Conservation (phyloP, 2,329 filamentous ascomycete species). For the Pseudocercospora fuligena region DNA sequence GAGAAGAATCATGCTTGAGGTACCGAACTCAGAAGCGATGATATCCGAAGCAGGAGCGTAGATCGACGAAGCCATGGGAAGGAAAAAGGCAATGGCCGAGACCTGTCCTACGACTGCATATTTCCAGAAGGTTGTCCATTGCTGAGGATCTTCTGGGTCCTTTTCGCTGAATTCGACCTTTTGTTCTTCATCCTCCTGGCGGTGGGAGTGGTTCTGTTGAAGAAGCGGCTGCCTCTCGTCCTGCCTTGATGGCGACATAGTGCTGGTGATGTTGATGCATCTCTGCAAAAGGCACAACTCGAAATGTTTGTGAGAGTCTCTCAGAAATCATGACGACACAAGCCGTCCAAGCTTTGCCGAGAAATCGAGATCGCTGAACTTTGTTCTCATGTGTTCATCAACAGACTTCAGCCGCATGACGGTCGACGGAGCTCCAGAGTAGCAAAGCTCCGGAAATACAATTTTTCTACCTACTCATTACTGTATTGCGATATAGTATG, state of each 20-base stretch:
- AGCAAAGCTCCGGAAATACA: no score
- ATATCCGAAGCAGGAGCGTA: slow-evolving; percentile 22
- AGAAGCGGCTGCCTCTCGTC: slow-evolving; percentile 18
- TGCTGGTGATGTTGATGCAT: background rate
- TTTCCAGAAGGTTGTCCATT: slow-evolving; percentile 23
- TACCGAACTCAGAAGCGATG: slow-evolving; percentile 51
- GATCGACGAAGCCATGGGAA: slow-evolving; percentile 24
- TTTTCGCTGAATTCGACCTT: slow-evolving; percentile 24
- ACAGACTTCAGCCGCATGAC: background rate
- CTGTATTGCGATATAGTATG: no score
- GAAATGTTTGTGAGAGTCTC: background rate
- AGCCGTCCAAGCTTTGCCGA: background rate
- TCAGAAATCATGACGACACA: background rate
- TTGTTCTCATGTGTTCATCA: no score
- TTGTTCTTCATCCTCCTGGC: background rate
- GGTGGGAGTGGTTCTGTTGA: background rate
- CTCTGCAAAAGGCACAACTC: background rate
- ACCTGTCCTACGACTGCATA: slow-evolving; percentile 17
- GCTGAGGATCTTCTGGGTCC: slow-evolving; percentile 17
- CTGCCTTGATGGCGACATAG: slow-evolving; percentile 3
- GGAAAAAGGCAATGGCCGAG: slow-evolving; percentile 22
- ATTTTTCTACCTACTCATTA: no score
- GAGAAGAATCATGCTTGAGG: slow-evolving; percentile 46
- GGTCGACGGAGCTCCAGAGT: no score
- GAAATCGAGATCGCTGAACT: background rate